These are phyloP conservation scores for Microdochium bolleyi DNA, from an alignment of 2,329 filamentous ascomycete species.

Conservation along the genomic window DNA sequence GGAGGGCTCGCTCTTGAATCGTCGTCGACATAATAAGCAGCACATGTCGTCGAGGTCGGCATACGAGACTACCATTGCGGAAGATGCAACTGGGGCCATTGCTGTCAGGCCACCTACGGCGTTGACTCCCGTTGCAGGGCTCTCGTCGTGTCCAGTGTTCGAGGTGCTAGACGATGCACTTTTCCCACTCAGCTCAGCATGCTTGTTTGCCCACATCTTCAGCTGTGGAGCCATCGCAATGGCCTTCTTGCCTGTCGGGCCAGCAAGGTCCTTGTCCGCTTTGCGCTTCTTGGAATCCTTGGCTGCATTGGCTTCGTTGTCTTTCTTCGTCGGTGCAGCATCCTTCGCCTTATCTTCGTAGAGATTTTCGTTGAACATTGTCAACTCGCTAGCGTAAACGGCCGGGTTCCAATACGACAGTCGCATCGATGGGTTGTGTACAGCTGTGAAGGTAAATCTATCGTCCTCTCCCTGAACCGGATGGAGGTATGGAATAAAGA, in stretches of 20 bases:
- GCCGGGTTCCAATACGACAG: constrained; percentile 72
- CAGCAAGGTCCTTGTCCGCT: constrained; percentile 32
- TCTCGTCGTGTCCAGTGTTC: constrained; percentile 12
- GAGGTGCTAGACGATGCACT: neutral
- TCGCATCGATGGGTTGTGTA: constrained; percentile 59
- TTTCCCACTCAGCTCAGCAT: constrained; percentile 46
- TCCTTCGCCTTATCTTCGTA: constrained; percentile 30
- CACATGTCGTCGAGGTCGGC: constrained; percentile 42
- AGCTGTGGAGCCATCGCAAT: constrained; percentile 56
- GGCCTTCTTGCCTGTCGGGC: constrained; percentile 32
- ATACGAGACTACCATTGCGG: constrained; percentile 44
- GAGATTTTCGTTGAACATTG: constrained; percentile 45
- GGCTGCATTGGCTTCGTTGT: constrained; percentile 17
- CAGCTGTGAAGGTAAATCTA: constrained; percentile 59
- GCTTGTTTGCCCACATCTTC: constrained; percentile 64
- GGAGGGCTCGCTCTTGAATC: constrained; percentile 27
- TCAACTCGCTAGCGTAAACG: constrained; percentile 60
- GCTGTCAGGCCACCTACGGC: constrained; percentile 10
- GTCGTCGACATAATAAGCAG: constrained; percentile 33
- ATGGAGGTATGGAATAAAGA: constrained; percentile 69
- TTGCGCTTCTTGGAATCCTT: constrained; percentile 32
- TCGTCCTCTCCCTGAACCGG: constrained; percentile 45
- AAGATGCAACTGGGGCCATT: constrained; percentile 8
- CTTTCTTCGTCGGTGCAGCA: constrained; percentile 23
- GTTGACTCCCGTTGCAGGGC: constrained; percentile 15